A percentile compares a stretch with the other conserved stretches of the same genome.
These are phyloP conservation scores for Mortierella hygrophila DNA, from an alignment of 192 early-diverging fungal genomes.

Conservation along the genomic window DNA sequence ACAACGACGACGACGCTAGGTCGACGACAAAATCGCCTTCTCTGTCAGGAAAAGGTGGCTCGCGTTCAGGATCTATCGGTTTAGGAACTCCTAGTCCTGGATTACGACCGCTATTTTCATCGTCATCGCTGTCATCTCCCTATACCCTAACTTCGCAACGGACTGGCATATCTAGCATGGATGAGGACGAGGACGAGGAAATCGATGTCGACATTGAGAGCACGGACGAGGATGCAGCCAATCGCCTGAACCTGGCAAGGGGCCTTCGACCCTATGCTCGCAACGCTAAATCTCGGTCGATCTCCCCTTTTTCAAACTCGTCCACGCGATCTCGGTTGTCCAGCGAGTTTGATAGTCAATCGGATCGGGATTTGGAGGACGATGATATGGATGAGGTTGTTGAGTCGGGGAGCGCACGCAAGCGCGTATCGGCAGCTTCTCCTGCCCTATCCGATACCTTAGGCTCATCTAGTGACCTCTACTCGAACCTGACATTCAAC, in stretches of 20 bases:
- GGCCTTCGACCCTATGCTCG: conserved; percentile 9
- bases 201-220: conserved; percentile 52
- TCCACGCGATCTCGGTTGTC: conserved; percentile 43
- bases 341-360: conserved; percentile 48
- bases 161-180: conserved; percentile 29
- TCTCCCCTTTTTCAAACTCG: conserved; percentile 49
- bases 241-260: conserved; percentile 11
- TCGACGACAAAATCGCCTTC: conserved; percentile 49
- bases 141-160: conserved; percentile 16
- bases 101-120: conserved; percentile 25
- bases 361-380: conserved; percentile 17
- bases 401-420: conserved; percentile 16
- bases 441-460: conserved; percentile 31
- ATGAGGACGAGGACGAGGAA: conserved; percentile 45
- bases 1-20: conserved; percentile 46
- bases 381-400: conserved; percentile 32
- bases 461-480: conserved; percentile 35
- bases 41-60: conserved; percentile 29
- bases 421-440: conserved; percentile 24
- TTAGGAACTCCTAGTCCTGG: conserved; percentile 46
- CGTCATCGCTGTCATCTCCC: conserved; percentile 17
- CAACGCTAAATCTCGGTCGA: conserved; percentile 48
- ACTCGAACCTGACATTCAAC: conserved; percentile 44
- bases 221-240: conserved; percentile 32
- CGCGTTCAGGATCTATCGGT: conserved; percentile 32